A percentile compares a stretch with the other conserved stretches of the same genome.
Conservation (phyloP, 805 yeast species). For the Priceomyces carsonii region DNA sequence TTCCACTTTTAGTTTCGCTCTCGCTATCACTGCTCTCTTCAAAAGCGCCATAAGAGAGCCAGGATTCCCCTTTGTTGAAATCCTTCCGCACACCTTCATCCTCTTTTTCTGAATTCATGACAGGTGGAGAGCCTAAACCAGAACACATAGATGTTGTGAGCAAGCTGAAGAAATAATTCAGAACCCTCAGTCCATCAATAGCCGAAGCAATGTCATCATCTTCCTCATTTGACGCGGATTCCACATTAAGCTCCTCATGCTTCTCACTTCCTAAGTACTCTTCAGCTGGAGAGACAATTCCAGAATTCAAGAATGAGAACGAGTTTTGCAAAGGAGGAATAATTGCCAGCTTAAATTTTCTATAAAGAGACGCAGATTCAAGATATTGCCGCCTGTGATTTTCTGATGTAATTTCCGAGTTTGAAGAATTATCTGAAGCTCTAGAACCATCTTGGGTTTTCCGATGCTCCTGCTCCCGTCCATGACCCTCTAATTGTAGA, state of each 20-base stretch:
- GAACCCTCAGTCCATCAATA: constrained; percentile 16
- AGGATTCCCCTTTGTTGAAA: neutral
- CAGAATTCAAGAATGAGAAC: constrained; percentile 5
- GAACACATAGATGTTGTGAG: constrained; percentile 32
- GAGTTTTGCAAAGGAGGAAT: constrained; percentile 11
- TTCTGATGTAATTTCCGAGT: no score
- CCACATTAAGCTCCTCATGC: constrained; percentile 10
- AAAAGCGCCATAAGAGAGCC: constrained; percentile 3
- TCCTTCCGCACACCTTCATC: neutral
- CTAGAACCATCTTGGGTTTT: no score
- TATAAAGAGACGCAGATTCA: no score
- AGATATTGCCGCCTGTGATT: constrained; percentile 1
- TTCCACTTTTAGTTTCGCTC: neutral
- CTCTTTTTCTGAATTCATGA: neutral
- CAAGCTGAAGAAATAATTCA: constrained; percentile 26
- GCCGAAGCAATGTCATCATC: constrained; percentile 16
- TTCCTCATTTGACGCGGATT: neutral
- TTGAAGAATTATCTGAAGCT: neutral
- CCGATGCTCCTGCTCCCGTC: no score
- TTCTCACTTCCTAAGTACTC: constrained; percentile 1
- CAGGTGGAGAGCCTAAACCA: constrained; percentile 20
- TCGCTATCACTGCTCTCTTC: constrained; percentile 2
- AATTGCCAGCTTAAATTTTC: constrained; percentile 8
- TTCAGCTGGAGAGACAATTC: neutral
- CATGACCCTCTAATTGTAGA: no score